phyloP scores from a whole-genome alignment of 1,284 basidiomycete species.

The Irpex sp. region DNA sequence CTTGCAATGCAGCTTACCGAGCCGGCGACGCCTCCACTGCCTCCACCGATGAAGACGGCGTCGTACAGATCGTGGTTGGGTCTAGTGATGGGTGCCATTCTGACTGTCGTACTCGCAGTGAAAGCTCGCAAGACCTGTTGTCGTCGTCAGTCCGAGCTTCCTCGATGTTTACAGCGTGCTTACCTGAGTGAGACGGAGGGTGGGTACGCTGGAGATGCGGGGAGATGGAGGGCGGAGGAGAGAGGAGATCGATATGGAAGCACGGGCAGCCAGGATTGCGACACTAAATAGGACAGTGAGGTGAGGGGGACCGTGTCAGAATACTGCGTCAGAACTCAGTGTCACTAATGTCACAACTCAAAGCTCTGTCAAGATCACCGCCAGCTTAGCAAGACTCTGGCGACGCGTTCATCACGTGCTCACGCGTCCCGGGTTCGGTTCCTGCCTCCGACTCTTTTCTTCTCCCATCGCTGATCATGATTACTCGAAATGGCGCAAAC shows the following conservation, averaged over 20 bases:
- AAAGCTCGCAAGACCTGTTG: conserved; percentile 50
- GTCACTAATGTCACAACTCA: background rate
- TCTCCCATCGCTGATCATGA: too few species aligned
- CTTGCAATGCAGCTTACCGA: conserved; percentile 45
- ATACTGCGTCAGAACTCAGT: background rate
- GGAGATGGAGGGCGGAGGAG: conserved; percentile 6
- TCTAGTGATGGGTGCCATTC: conserved; percentile 69
- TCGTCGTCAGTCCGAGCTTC: background rate
- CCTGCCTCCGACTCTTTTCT: background rate
- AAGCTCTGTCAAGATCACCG: background rate
- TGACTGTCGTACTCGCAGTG: conserved; percentile 30
- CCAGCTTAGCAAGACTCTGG: background rate
- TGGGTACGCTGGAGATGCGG: background rate
- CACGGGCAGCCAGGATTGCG: conserved; percentile 9
- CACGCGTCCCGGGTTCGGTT: background rate
- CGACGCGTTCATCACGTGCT: conserved; percentile 8
- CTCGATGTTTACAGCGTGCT: background rate
- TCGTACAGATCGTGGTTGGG: conserved; percentile 70
- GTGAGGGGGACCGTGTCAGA: background rate
- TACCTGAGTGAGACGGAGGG: conserved; percentile 15
- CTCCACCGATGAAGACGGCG: conserved; percentile 80
- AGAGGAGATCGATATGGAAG: conserved; percentile 5
- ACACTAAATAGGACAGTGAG: conserved; percentile 5
- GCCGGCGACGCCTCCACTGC: conserved; percentile 78
- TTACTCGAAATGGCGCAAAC: background rate